These are phyloP conservation scores for Cytospora schulzeri DNA, from an alignment of 2,329 filamentous ascomycete genomes.

Conservation along the genomic window DNA sequence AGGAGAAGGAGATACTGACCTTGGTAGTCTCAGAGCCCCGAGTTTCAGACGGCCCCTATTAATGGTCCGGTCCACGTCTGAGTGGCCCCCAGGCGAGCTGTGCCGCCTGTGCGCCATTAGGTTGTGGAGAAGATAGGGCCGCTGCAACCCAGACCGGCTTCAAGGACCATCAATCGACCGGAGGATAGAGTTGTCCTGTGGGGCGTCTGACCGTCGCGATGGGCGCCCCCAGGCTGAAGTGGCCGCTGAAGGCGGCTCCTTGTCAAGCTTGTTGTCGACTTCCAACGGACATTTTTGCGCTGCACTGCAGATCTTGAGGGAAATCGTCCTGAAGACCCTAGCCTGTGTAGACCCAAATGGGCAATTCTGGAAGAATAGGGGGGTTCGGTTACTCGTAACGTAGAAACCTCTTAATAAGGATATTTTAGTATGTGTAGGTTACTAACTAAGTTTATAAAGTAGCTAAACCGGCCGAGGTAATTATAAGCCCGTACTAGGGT, in stretches of 20 bases:
- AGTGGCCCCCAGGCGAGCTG: background rate
- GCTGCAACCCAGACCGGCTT: background rate
- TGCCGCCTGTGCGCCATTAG: background rate
- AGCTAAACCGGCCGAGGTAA: too few species aligned
- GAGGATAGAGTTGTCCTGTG: background rate
- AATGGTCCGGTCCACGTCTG: conserved; percentile 5
- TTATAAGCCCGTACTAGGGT: too few species aligned
- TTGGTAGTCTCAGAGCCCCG: conserved; percentile 13
- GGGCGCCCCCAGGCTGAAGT: background rate
- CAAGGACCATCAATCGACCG: background rate
- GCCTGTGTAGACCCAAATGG: too few species aligned
- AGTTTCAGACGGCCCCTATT: conserved; percentile 14
- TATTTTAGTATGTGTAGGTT: too few species aligned
- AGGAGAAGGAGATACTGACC: background rate
- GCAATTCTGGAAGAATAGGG: too few species aligned
- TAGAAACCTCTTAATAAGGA: too few species aligned
- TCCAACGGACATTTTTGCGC: background rate
- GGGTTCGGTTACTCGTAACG: too few species aligned
- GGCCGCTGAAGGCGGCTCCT: background rate
- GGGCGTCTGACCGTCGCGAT: background rate
- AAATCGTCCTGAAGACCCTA: background rate
- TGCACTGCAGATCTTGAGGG: background rate
- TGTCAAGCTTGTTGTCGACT: background rate
- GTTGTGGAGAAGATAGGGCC: background rate
- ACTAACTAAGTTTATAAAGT: too few species aligned